phyloP scores from a whole-genome alignment of 306 rosid species.

The Pyrus betulifolia region DNA sequence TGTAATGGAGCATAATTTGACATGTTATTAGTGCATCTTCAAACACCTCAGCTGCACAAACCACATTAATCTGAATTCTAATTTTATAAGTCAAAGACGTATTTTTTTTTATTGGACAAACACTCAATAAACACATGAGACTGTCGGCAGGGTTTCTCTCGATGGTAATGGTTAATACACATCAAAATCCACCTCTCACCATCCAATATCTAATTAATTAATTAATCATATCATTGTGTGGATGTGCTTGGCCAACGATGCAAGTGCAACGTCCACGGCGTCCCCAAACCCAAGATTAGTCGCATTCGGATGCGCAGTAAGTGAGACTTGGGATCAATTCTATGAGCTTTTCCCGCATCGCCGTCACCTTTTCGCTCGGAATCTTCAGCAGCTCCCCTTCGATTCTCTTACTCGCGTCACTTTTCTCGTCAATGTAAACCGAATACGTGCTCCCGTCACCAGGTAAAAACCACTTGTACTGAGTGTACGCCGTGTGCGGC shows the following conservation, averaged over 20 bases:
- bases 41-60: too few relatives aligned
- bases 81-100: too few relatives aligned
- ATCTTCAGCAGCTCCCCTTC: constrained; percentile 6
- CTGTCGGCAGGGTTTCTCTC: too few relatives aligned
- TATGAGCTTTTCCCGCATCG: not conserved
- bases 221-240: not conserved
- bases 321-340: constrained; percentile 3
- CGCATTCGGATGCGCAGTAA: constrained; percentile 9
- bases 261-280: not conserved
- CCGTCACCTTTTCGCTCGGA: not conserved
- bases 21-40: too few relatives aligned
- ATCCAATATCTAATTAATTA: not conserved
- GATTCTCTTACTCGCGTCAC: constrained; percentile 3
- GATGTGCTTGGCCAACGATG: not conserved
- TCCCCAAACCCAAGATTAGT: constrained; percentile 2
- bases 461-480: constrained; percentile 4
- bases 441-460: not conserved
- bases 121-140: too few relatives aligned
- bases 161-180: not conserved
- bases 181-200: not conserved
- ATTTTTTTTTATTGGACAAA: too few relatives aligned
- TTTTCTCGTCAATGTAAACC: constrained; percentile 1
- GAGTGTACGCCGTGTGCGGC: constrained; percentile 11
- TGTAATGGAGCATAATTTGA: too few relatives aligned
- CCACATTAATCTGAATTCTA: too few relatives aligned